phyloP scores from a whole-genome alignment of 2,329 filamentous ascomycete species.

The Aspergillus neotritici region DNA sequence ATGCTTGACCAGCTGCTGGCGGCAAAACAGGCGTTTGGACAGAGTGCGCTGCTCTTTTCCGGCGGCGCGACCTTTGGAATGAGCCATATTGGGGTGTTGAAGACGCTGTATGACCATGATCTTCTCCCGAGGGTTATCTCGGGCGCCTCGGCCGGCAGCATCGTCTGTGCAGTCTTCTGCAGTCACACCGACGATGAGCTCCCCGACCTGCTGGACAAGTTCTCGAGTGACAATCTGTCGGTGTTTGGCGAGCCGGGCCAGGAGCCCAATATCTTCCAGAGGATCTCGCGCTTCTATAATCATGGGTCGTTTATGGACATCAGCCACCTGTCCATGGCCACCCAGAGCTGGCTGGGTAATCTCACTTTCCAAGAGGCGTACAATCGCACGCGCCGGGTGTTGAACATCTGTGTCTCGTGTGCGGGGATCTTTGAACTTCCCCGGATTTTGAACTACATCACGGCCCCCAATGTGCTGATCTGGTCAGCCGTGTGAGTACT shows the following conservation, averaged over 20 bases:
- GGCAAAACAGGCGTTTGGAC: conserved; percentile 74
- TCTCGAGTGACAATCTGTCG: conserved; percentile 72
- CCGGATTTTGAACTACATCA: conserved; percentile 83
- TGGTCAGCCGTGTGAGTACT: conserved; percentile 75
- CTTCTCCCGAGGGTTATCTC: conserved; percentile 82
- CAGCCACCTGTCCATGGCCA: conserved; percentile 70
- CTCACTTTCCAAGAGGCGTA: conserved; percentile 95
- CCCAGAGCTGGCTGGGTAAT: conserved; percentile 74
- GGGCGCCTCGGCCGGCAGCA: conserved; percentile 80
- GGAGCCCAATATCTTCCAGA: conserved; percentile 60
- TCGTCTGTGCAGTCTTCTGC: conserved; percentile 76
- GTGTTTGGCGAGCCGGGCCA: conserved; percentile 66
- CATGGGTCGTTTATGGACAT: conserved; percentile 82
- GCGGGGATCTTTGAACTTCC: conserved; percentile 83
- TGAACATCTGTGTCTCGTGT: conserved; percentile 91
- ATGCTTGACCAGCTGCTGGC: conserved; percentile 65
- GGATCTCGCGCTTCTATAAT: conserved; percentile 69
- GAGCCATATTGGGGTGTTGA: conserved; percentile 84
- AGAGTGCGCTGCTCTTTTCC: conserved; percentile 74
- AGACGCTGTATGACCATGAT: conserved; percentile 67
- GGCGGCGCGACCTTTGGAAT: conserved; percentile 87
- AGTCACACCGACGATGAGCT: conserved; percentile 73
- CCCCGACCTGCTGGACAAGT: conserved; percentile 60
- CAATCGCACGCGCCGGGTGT: conserved; percentile 82
- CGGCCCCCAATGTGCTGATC: conserved; percentile 87